phyloP scores from a whole-genome alignment of 2,329 filamentous ascomycete genomes.

The Arthrinium phaeospermum region DNA sequence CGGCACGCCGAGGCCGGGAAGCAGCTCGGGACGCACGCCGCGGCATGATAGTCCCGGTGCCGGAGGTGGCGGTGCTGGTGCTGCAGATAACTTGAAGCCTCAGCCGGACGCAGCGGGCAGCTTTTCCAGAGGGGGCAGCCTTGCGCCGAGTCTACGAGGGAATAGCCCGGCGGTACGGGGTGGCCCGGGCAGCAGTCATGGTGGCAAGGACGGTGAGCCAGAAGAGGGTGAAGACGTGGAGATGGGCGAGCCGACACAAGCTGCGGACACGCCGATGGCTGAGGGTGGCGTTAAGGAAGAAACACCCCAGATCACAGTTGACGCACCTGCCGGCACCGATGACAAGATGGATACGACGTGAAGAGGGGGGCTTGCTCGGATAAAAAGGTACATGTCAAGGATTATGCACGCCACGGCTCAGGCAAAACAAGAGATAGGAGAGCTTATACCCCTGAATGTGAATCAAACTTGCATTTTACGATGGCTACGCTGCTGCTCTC shows the following conservation, averaged over 20 bases:
- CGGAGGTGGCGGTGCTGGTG: constrained; percentile 33
- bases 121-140: constrained; percentile 46
- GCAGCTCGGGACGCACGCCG: constrained; percentile 39
- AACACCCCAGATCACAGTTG: constrained; percentile 55
- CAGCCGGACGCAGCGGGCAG: constrained; percentile 36
- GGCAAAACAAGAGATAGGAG: constrained; percentile 16
- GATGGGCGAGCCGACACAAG: constrained; percentile 45
- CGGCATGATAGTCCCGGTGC: constrained; percentile 41
- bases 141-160: constrained; percentile 39
- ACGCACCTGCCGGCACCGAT: constrained; percentile 51
- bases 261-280: constrained; percentile 41
- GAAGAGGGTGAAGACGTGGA: constrained; percentile 42
- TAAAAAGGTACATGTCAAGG: not conserved
- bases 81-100: constrained; percentile 42
- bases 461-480: not conserved
- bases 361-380: constrained; percentile 26
- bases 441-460: constrained; percentile 18
- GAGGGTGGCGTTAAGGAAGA: constrained; percentile 37
- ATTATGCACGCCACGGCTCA: not conserved
- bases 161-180: constrained; percentile 29
- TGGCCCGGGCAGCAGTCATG: constrained; percentile 28
- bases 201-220: constrained; percentile 45
- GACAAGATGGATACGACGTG: constrained; percentile 72
- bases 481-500: not conserved
- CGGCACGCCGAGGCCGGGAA: constrained; percentile 50